Evolutionary conservation across 805 yeast species (phyloP), one percentile per base, ranked within the genome.

Genomic region (Babjeviella inositovora): DNA sequence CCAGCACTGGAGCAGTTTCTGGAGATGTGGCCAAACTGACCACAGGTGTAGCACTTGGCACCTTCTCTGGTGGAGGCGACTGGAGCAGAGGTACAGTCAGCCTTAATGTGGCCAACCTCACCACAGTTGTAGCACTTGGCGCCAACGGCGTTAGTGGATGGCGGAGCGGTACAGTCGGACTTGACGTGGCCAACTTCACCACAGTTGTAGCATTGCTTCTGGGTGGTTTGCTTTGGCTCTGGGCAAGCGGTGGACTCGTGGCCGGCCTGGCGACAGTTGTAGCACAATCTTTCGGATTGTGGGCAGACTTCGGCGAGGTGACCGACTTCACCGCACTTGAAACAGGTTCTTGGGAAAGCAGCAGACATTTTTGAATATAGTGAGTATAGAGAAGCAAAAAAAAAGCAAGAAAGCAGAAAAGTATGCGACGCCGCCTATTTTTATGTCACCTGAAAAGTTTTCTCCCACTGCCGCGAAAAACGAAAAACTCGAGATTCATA

Each of bases 121-220:
- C 62, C 62, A 41, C 62, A 55, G 39, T 55, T 55, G 44, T 53
- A 55, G 41, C 62, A 55, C 20, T 59, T 51, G n/a, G n/a, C n/a
- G n/a, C n/a, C n/a, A n/a, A n/a, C n/a, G n/a, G n/a, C n/a, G n/a
- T 33, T 30, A 27, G 42, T 60, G 57, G 50, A 73, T 40, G 56
- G 61, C 43, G 64, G 67, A 35, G 62, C 60, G 15, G 75, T 66
- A 57, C 96, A 84, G 46, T 84, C 93, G 24, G 76, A 56, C 50
- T 76, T 81, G 38, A 84, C 72, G 45, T 84, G 96, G 27, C 94
- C 95, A 28, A 75, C 64, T 47, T 75, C 79, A 41, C 90, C 90
- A 57, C 96, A 84, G 51, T 76, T 76, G 73, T 77, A 84, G 54
- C 96, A 84, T 51, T 84, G 84, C 54, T 84, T 84, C 49, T 69